Conservation (phyloP, 1,139 yeast species). For the Lodderomyces theae region DNA sequence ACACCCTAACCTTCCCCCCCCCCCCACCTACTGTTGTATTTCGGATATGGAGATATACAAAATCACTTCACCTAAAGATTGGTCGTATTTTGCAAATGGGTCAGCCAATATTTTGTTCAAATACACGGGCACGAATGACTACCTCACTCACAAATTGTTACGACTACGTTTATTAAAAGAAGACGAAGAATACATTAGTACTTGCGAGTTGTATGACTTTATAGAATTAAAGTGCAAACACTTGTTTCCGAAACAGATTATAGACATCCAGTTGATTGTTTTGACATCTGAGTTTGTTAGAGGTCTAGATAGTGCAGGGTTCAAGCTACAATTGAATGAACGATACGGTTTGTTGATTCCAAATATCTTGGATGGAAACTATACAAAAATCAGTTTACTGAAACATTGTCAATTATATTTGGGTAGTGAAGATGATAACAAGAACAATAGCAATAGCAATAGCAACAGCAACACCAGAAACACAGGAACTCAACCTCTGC, state of each 20-base stretch:
- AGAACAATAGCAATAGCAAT: neutral
- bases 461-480: neutral
- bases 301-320: constrained; percentile 22
- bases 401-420: constrained; percentile 39
- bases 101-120: constrained; percentile 45
- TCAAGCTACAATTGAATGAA: constrained; percentile 35
- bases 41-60: constrained; percentile 43
- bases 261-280: constrained; percentile 40
- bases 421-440: constrained; percentile 3
- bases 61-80: constrained; percentile 39
- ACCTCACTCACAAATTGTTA: constrained; percentile 34
- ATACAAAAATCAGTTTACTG: constrained; percentile 25
- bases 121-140: constrained; percentile 38
- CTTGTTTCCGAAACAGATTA: constrained; percentile 36
- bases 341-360: constrained; percentile 42
- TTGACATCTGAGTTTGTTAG: constrained; percentile 33
- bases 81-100: constrained; percentile 47
- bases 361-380: constrained; percentile 38
- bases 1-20: no score
- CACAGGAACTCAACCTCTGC: neutral
- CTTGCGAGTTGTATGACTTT: constrained; percentile 44
- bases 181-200: constrained; percentile 40
- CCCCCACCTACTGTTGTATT: no score
- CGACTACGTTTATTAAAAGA: constrained; percentile 38
- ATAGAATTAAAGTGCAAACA: constrained; percentile 42